Base-by-base conservation (phyloP, 495 filamentous ascomycete species). In the Hypomontagnella submonticulosa region DNA sequence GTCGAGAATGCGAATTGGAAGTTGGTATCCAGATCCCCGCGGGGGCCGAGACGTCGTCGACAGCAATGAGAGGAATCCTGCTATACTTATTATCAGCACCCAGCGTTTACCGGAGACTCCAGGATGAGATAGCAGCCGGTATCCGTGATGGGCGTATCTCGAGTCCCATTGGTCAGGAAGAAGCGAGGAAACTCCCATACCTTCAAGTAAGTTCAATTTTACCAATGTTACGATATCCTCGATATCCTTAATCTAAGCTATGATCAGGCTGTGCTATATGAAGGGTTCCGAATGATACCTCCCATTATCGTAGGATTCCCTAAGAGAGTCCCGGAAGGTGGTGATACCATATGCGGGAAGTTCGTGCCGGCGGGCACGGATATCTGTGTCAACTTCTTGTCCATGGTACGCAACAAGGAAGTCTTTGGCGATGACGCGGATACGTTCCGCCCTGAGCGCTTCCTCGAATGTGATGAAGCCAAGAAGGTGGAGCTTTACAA, bases 21-120 rank as follows among this genome's bases (percentile, higher is more conserved):
- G 30, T 67, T 16, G 55, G 50, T 8, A 16, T 71, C 12, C 56
- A 77, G 13, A 71, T 83, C 16, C 77, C 88, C 5, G 87, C 87
- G 0, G 87, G 85, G 12, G 80, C 83, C 12, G 87, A 90, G 61
- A 88, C 87, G 8, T 84, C 85, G 0, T 82, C 83, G 0, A 86
- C 86, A 0, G 79, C 83, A 7, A 83, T 89, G 66, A 78, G 83
- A 61, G 80, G 76, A 1, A 73, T 86, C 42, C 76, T 89, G 55
- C 70, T 80, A 27, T 82, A 84, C 57, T 64, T 88, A 12, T 61
- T 87, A 4, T 70, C 74, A 4, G 69, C 81, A 33, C 73, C 76
- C 1, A 50, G 46, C 0, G 73, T 79, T 3, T 87, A 86, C 61
- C 73, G 75, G 12, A 81, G 77, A 46, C 78, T 89, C 50, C 79